phyloP scores from a whole-genome alignment of 495 filamentous ascomycete species.

The Penicillium parvum region DNA sequence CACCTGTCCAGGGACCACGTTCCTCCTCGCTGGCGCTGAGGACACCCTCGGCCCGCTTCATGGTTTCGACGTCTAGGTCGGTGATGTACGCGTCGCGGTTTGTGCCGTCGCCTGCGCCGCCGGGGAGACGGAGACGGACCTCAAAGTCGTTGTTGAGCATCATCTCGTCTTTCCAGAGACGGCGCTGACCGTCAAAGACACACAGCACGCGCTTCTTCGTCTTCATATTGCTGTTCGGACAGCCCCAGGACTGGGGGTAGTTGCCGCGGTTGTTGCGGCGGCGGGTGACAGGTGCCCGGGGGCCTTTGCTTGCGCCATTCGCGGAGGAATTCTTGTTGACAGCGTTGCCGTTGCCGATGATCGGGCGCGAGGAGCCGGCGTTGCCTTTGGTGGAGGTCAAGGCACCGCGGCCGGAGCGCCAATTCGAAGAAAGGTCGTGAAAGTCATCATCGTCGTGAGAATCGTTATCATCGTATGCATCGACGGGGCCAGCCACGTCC shows the following conservation, averaged over 20 bases:
- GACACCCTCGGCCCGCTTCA: slow-evolving; percentile 81
- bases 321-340: slow-evolving; percentile 36
- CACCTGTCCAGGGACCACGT: slow-evolving; percentile 72
- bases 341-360: slow-evolving; percentile 48
- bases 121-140: slow-evolving; percentile 73
- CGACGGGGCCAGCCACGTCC: slow-evolving; percentile 49
- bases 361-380: slow-evolving; percentile 37
- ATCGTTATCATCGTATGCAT: slow-evolving; percentile 49
- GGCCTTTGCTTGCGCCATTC: slow-evolving; percentile 25
- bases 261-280: slow-evolving; percentile 82
- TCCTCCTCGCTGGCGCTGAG: slow-evolving; percentile 72
- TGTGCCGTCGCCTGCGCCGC: slow-evolving; percentile 56
- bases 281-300: slow-evolving; percentile 52
- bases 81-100: slow-evolving; percentile 69
- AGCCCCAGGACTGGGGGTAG: slow-evolving; percentile 91
- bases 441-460: slow-evolving; percentile 62
- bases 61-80: slow-evolving; percentile 86
- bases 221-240: slow-evolving; percentile 83
- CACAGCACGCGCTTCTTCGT: slow-evolving; percentile 95
- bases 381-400: slow-evolving; percentile 38
- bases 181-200: slow-evolving; percentile 83
- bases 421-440: slow-evolving; percentile 41
- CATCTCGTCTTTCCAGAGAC: slow-evolving; percentile 98
- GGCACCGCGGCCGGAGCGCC: slow-evolving; percentile 47
- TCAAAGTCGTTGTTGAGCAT: slow-evolving; percentile 95